These are phyloP conservation scores for Penicillium italicum DNA, from an alignment of 2,329 filamentous ascomycete species.

Conservation along the genomic window DNA sequence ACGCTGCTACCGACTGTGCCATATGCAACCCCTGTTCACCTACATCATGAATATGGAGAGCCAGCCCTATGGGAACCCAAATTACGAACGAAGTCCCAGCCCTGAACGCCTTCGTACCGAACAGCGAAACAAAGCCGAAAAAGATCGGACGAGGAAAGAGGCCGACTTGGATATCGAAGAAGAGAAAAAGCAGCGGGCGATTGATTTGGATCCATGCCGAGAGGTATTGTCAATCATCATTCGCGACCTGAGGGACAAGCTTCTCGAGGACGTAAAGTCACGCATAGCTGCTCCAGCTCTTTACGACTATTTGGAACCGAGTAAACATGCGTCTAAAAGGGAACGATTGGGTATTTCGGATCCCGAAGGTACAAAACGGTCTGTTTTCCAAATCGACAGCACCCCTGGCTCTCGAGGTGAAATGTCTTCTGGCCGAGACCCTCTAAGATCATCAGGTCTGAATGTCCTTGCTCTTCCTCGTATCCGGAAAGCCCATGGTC, in stretches of 20 bases:
- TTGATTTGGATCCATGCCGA: slow-evolving; percentile 82
- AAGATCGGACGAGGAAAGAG: slow-evolving; percentile 64
- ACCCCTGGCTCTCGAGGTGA: slow-evolving; percentile 56
- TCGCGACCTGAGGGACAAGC: slow-evolving; percentile 76
- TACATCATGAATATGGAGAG: slow-evolving; percentile 91
- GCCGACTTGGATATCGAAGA: slow-evolving; percentile 80
- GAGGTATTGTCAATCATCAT: slow-evolving; percentile 78
- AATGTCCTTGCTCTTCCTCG: slow-evolving; percentile 67
- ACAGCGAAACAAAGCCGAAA: slow-evolving; percentile 60
- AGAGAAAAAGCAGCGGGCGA: slow-evolving; percentile 82
- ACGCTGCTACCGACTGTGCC: slow-evolving; percentile 72
- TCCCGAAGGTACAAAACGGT: slow-evolving; percentile 58
- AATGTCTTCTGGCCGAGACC: slow-evolving; percentile 41
- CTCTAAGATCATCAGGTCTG: slow-evolving; percentile 38
- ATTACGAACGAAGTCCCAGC: slow-evolving; percentile 53
- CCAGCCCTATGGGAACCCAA: slow-evolving; percentile 63
- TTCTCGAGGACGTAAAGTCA: slow-evolving; percentile 83
- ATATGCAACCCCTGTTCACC: slow-evolving; percentile 82
- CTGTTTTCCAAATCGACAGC: slow-evolving; percentile 57
- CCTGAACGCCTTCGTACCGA: slow-evolving; percentile 46
- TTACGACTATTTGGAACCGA: slow-evolving; percentile 76
- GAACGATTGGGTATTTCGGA: slow-evolving; percentile 74
- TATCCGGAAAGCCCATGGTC: slow-evolving; percentile 64
- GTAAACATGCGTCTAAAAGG: slow-evolving; percentile 73
- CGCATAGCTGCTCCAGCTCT: slow-evolving; percentile 79